Evolutionary conservation across 2,329 filamentous ascomycete genomes (phyloP).

Genomic region (Lasiodiplodia hormozganensis): DNA sequence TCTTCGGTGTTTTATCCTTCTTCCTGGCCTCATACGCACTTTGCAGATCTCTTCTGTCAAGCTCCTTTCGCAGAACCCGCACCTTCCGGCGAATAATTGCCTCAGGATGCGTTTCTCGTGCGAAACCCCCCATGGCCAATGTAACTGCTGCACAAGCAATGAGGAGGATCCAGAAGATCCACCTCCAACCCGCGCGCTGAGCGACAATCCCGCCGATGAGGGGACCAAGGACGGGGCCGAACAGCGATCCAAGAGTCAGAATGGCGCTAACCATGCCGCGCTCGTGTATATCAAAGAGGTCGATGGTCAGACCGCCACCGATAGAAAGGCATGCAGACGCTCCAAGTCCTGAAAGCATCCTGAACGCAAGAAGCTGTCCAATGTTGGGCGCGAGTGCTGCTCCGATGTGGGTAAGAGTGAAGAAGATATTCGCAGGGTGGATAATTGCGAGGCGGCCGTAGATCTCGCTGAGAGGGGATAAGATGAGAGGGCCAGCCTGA

Average conservation of each 20-base stretch:
- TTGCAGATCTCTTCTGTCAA: not conserved
- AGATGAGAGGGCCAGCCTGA: conserved; percentile 32
- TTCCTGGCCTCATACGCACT: not conserved
- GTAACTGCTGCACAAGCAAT: conserved; percentile 31
- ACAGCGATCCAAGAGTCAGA: conserved; percentile 1
- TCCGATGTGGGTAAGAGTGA: conserved; percentile 10
- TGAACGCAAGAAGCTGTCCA: conserved; percentile 6
- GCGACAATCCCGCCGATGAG: conserved; percentile 45
- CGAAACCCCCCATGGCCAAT: not conserved
- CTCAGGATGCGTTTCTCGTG: not conserved
- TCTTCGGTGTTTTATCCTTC: not conserved
- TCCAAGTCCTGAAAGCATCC: not conserved
- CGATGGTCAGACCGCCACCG: not conserved
- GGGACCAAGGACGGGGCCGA: conserved; percentile 43
- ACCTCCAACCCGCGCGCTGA: conserved; percentile 43
- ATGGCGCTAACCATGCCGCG: conserved; percentile 1
- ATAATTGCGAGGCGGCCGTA: conserved; percentile 28
- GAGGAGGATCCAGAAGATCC: conserved; percentile 45
- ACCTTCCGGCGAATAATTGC: not conserved
- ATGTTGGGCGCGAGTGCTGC: not conserved
- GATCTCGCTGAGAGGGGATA: conserved; percentile 30
- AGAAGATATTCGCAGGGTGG: conserved; percentile 19
- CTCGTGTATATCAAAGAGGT: conserved; percentile 12
- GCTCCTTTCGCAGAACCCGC: not conserved
- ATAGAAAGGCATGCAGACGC: not conserved